These are phyloP conservation scores for Tolypocladium guangdongense DNA, from an alignment of 2,329 filamentous ascomycete genomes.

Conservation along the genomic window DNA sequence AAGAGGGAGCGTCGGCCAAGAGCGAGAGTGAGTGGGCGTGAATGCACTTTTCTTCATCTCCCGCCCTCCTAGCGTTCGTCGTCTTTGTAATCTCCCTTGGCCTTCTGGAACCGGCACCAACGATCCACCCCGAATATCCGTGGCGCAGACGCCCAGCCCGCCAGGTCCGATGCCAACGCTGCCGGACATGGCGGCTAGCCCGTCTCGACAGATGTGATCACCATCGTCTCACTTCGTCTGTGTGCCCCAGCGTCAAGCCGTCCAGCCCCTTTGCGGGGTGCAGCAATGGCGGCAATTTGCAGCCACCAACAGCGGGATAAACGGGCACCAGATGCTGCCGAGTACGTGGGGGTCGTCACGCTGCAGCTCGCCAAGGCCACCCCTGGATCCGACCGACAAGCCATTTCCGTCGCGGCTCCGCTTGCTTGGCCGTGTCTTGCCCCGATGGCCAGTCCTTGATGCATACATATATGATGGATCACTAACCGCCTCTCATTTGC, in stretches of 20 bases:
- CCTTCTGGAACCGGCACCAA: not conserved
- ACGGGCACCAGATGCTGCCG: not conserved
- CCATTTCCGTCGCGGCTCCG: not conserved
- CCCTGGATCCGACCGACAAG: not conserved
- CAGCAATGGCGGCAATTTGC: not conserved
- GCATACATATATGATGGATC: not conserved
- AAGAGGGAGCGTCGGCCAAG: conserved; percentile 2
- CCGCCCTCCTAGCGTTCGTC: not conserved
- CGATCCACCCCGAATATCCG: not conserved
- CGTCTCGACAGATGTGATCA: not conserved
- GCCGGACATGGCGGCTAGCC: not conserved
- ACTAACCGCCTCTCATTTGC: not conserved
- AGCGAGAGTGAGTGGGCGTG: conserved; percentile 8
- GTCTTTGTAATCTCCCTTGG: not conserved
- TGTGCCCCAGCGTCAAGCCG: not conserved
- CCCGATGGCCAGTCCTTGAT: not conserved
- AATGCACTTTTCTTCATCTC: conserved; percentile 5
- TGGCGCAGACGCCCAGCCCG: not conserved
- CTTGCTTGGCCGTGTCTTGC: not conserved
- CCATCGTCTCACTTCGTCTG: not conserved
- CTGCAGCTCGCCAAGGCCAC: not conserved
- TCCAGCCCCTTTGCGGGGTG: not conserved
- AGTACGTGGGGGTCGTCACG: not conserved
- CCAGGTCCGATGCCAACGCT: not conserved
- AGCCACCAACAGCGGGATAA: not conserved